These are phyloP conservation scores for Sugiyamaella mastotermitis DNA, from an alignment of 805 yeast genomes.

Conservation along the genomic window DNA sequence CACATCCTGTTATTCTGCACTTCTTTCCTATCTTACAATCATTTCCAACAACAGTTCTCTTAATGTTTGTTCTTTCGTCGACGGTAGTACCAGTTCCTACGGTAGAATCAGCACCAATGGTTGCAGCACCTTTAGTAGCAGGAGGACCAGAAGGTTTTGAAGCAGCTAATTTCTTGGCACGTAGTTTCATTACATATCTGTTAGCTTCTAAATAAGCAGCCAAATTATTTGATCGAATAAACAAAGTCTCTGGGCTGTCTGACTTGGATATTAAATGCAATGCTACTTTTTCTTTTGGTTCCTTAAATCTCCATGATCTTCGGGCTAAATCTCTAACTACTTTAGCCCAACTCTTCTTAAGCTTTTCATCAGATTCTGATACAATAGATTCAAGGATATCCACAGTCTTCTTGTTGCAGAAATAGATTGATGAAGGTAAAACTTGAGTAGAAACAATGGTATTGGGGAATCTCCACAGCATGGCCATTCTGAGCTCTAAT, in stretches of 20 bases:
- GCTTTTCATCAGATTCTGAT: conserved; percentile 13
- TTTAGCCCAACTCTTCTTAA: conserved; percentile 14
- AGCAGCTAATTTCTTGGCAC: conserved; percentile 26
- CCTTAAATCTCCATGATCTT: conserved; percentile 82
- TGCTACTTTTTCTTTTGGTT: conserved; percentile 53
- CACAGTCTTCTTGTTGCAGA: conserved; percentile 51
- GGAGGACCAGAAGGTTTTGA: conserved; percentile 20
- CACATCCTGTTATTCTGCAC: conserved; percentile 83
- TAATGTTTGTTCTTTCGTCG: conserved; percentile 81
- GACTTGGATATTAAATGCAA: conserved; percentile 60
- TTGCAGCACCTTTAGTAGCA: conserved; percentile 42
- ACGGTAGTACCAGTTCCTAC: conserved; percentile 63
- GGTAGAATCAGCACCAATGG: conserved; percentile 80
- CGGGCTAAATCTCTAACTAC: conserved; percentile 83
- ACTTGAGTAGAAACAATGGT: conserved; percentile 70
- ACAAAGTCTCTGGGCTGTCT: conserved; percentile 39
- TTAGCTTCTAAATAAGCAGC: conserved; percentile 87
- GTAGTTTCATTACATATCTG: conserved; percentile 57
- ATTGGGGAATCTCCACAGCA: conserved; percentile 84
- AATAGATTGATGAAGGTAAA: conserved; percentile 66
- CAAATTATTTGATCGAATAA: conserved; percentile 72
- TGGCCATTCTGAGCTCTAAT: conserved; percentile 72
- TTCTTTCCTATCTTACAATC: conserved; percentile 75
- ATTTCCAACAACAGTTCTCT: conserved; percentile 74
- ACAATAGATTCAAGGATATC: conserved; percentile 40